Evolutionary conservation across 768 basidiomycete genomes (phyloP).

Genomic region (Leccinellum albellum): DNA sequence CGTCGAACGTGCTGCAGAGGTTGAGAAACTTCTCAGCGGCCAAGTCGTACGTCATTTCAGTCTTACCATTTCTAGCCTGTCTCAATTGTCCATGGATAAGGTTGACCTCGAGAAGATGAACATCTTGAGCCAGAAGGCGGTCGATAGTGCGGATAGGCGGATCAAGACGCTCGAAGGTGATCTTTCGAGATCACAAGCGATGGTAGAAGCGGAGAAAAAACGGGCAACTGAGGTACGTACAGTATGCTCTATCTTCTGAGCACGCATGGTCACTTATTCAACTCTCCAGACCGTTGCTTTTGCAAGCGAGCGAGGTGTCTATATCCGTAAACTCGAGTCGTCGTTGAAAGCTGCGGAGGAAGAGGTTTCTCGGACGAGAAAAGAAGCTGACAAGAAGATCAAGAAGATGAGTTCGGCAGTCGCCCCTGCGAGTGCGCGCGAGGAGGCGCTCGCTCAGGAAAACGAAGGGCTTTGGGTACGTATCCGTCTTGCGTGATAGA

Average conservation of each 20-base stretch:
- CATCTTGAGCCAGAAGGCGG: conserved; percentile 28
- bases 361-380: conserved; percentile 42
- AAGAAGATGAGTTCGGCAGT: conserved; percentile 38
- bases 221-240: conserved; percentile 38
- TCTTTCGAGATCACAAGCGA: conserved; percentile 30
- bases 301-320: conserved; percentile 30
- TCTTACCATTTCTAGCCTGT: background rate
- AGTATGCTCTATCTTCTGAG: conserved; percentile 1
- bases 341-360: conserved; percentile 38
- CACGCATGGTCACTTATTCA: background rate
- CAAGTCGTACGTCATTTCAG: conserved; percentile 52
- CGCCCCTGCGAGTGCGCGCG: conserved; percentile 28
- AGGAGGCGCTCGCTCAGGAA: conserved; percentile 43
- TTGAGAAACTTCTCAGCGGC: conserved; percentile 53
- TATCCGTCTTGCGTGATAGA: background rate
- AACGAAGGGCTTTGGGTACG: conserved; percentile 59
- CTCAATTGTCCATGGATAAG: conserved; percentile 21
- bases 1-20: conserved; percentile 61
- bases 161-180: conserved; percentile 32
- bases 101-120: conserved; percentile 45
- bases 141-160: conserved; percentile 27
- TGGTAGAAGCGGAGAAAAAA: conserved; percentile 38
- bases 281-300: conserved; percentile 25
- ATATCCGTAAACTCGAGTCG: conserved; percentile 22
- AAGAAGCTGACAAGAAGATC: conserved; percentile 51